Evolutionary conservation across 805 yeast species (phyloP).

Genomic region (Kazachstania africana): DNA sequence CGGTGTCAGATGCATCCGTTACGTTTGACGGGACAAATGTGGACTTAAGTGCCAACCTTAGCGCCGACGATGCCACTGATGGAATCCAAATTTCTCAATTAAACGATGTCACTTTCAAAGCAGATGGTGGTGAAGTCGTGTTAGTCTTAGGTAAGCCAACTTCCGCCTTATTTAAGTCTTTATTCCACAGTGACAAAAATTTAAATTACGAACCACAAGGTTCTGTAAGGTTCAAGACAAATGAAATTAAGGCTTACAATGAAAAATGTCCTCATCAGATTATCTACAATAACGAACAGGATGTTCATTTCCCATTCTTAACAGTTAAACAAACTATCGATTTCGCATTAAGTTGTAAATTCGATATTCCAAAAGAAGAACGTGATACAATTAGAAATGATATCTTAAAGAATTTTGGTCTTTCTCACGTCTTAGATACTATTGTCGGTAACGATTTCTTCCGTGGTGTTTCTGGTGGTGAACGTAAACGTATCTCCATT

Average conservation of each 20-base stretch:
- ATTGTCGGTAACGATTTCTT: conserved; percentile 53
- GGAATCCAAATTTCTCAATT: conserved; percentile 1
- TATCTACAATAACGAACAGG: conserved; percentile 39
- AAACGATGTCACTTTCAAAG: conserved; percentile 14
- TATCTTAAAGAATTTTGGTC: conserved; percentile 27
- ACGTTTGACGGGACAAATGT: conserved; percentile 16
- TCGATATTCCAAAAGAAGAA: conserved; percentile 16
- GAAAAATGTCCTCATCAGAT: conserved; percentile 17
- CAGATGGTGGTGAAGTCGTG: conserved; percentile 19
- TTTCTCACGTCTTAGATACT: conserved; percentile 43
- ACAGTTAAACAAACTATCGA: conserved; percentile 45
- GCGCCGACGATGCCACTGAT: no score
- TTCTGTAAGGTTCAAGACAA: conserved; percentile 13
- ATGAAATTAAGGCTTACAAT: conserved; percentile 14
- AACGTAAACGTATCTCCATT: conserved; percentile 52
- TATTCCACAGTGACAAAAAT: conserved; percentile 12
- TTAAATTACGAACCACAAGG: conserved; percentile 13
- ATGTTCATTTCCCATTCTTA: conserved; percentile 44
- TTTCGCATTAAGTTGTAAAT: conserved; percentile 41
- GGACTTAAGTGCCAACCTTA: background rate
- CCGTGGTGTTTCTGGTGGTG: conserved; percentile 61
- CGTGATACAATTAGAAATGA: conserved; percentile 19
- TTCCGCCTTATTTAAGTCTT: conserved; percentile 15
- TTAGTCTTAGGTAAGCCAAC: conserved; percentile 19
- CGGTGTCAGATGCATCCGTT: conserved; percentile 14